phyloP scores from a whole-genome alignment of 805 yeast species.

The Saccharomycopsis capsularis region DNA sequence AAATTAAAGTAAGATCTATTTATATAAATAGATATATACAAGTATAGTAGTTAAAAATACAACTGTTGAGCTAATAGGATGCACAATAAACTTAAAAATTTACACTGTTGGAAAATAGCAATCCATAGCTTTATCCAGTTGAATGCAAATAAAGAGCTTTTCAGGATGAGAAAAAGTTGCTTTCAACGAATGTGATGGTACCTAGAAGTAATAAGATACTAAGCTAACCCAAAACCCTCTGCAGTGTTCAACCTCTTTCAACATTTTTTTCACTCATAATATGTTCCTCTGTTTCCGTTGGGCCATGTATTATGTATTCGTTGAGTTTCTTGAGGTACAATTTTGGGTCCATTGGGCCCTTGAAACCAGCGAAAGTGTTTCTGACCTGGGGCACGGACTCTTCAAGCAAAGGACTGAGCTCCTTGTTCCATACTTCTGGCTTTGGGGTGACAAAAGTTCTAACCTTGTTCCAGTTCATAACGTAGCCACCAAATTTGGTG shows the following conservation, averaged over 20 bases:
- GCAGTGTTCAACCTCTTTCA: slow-evolving; percentile 28
- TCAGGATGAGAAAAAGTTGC: too few species aligned
- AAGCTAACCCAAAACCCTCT: neutral
- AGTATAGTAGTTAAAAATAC: too few species aligned
- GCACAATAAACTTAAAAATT: too few species aligned
- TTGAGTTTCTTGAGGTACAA: slow-evolving; percentile 64
- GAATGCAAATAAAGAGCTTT: too few species aligned
- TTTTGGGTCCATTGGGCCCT: slow-evolving; percentile 68
- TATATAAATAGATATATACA: too few species aligned
- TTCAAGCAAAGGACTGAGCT: slow-evolving; percentile 71
- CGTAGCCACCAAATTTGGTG: slow-evolving; percentile 67
- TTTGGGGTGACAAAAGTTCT: slow-evolving; percentile 84
- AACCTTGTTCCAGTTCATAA: slow-evolving; percentile 76
- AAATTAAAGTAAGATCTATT: too few species aligned
- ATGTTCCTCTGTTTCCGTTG: slow-evolving; percentile 34
- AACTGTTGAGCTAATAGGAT: too few species aligned
- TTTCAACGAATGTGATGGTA: too few species aligned
- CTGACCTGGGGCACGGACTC: slow-evolving; percentile 62
- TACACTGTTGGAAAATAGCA: too few species aligned
- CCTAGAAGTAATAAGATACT: too few species aligned
- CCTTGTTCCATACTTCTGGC: slow-evolving; percentile 29
- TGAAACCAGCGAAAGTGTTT: slow-evolving; percentile 63
- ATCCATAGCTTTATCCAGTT: too few species aligned
- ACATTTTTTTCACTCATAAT: slow-evolving; percentile 23
- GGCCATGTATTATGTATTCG: slow-evolving; percentile 72